Evolutionary conservation across 2,329 filamentous ascomycete species (phyloP).

Genomic region (Claviceps spartinae): DNA sequence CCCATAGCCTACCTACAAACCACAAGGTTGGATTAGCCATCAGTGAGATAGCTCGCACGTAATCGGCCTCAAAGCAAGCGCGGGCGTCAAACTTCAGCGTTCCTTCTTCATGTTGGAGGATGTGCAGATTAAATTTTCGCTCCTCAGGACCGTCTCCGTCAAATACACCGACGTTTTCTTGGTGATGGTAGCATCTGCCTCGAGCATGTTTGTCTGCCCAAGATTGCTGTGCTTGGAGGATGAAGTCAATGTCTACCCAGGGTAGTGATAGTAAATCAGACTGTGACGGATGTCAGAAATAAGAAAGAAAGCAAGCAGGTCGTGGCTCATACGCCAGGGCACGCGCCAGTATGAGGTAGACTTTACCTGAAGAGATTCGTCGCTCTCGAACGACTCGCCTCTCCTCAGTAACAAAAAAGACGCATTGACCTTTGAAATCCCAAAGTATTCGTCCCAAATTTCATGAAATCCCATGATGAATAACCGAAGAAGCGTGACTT

Average conservation of each 20-base stretch:
- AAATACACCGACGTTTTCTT: no score
- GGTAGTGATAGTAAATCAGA: constrained; percentile 28
- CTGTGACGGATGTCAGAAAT: constrained; percentile 15
- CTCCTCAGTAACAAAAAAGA: background rate
- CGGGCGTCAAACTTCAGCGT: no score
- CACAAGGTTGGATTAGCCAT: no score
- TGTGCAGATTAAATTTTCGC: no score
- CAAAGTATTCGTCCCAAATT: constrained; percentile 26
- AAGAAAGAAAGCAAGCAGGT: background rate
- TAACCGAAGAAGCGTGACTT: constrained; percentile 22
- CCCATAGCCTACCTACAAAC: no score
- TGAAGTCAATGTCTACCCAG: constrained; percentile 30
- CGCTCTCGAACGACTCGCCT: constrained; percentile 15
- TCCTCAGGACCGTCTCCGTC: no score
- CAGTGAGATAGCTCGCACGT: no score
- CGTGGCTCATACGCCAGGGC: background rate
- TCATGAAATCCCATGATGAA: constrained; percentile 23
- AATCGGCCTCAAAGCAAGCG: no score
- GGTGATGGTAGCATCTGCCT: constrained; percentile 20
- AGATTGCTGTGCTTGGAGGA: constrained; percentile 33
- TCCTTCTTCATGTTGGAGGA: no score
- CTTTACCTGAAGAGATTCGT: constrained; percentile 31
- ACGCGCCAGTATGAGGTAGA: background rate
- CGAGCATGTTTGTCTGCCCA: constrained; percentile 29
- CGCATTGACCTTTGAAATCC: constrained; percentile 2